Evolutionary conservation across 139 green algal genomes (phyloP).

Genomic region (Closterium sp.): DNA sequence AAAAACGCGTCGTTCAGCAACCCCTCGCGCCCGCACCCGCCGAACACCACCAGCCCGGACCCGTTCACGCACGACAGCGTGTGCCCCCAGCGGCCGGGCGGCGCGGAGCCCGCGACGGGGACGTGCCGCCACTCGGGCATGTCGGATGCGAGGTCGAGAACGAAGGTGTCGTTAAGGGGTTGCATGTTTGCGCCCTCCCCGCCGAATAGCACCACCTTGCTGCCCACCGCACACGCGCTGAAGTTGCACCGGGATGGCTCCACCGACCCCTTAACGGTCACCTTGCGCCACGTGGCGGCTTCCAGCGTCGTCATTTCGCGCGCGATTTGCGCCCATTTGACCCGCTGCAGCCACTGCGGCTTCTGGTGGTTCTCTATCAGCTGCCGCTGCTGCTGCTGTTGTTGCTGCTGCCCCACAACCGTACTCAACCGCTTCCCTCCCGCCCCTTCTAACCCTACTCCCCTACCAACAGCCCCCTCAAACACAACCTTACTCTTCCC

Average conservation of each 20-base stretch:
- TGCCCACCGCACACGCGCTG: slow-evolving; percentile 49
- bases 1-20: slow-evolving; percentile 50
- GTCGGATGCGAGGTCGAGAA: slow-evolving; percentile 36
- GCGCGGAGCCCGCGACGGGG: not conserved
- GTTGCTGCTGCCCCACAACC: not conserved
- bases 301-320: slow-evolving; percentile 46
- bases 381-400: not conserved
- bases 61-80: slow-evolving; percentile 43
- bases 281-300: slow-evolving; percentile 34
- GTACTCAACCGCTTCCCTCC: not conserved
- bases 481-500: not conserved
- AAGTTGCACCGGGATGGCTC: slow-evolving; percentile 51
- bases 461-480: not conserved
- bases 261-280: slow-evolving; percentile 36
- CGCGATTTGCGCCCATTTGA: slow-evolving; percentile 43
- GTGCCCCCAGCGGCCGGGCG: slow-evolving; percentile 50
- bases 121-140: slow-evolving; percentile 41
- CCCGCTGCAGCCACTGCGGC: not conserved
- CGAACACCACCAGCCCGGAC: slow-evolving; percentile 48
- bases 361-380: not conserved
- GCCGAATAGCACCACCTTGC: slow-evolving; percentile 49
- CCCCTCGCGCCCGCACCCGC: slow-evolving; percentile 40
- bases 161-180: slow-evolving; percentile 50
- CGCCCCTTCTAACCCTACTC: not conserved
- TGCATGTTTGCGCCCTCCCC: slow-evolving; percentile 41